Conservation (phyloP, 345 rosid species). For the Sisymbrium irio region DNA sequence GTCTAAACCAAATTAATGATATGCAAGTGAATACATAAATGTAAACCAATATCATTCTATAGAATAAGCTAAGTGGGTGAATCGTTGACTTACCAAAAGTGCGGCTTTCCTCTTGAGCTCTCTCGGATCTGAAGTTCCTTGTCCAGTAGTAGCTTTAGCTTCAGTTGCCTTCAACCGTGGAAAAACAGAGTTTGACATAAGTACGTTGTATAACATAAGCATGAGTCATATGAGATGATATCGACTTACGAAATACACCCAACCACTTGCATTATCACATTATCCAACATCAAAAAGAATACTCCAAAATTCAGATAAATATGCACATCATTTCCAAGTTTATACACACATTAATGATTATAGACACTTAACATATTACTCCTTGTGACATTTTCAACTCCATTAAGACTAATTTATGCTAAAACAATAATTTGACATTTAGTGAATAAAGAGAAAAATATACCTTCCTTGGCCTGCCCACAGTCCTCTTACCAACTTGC, state of each 20-base stretch:
- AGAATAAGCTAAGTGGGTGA: background rate
- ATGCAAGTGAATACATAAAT: background rate
- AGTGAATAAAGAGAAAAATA: background rate
- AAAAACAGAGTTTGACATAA: slow-evolving; percentile 7
- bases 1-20: slow-evolving; percentile 17
- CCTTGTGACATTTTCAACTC: background rate
- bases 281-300: background rate
- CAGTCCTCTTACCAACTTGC: slow-evolving; percentile 34
- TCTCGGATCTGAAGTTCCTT: background rate
- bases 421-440: background rate
- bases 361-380: background rate
- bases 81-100: slow-evolving; percentile 30
- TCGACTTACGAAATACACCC: background rate
- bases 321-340: background rate
- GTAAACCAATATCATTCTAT: background rate
- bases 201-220: too few species aligned
- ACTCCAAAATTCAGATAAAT: background rate
- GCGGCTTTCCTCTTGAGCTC: slow-evolving; percentile 22
- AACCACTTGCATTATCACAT: slow-evolving; percentile 12
- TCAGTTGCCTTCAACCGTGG: slow-evolving; percentile 6
- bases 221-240: background rate
- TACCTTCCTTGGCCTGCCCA: slow-evolving; percentile 72
- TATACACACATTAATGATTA: background rate
- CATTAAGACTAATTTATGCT: background rate
- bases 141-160: background rate